phyloP scores from a whole-genome alignment of 1,284 basidiomycete species.

The Hemileia vastatrix region DNA sequence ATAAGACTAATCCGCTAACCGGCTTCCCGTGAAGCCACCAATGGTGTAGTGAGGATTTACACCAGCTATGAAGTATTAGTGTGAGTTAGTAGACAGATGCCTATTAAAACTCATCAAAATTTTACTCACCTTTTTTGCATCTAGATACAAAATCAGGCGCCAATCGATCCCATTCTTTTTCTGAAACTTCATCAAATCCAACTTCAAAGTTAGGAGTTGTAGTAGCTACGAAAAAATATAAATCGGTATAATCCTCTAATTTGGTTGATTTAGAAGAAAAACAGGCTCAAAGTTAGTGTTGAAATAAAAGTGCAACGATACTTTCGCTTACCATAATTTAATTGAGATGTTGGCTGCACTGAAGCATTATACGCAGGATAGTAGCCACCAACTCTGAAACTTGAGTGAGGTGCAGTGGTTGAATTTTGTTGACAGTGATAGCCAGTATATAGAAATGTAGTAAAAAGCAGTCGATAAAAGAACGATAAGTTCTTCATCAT shows the following conservation, averaged over 20 bases:
- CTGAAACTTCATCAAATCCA: background rate
- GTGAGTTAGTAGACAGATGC: no score
- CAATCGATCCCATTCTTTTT: slow-evolving; percentile 11
- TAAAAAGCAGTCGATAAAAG: no score
- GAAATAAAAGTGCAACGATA: background rate
- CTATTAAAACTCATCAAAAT: no score
- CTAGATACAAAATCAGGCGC: slow-evolving; percentile 7
- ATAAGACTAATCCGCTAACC: slow-evolving; percentile 3
- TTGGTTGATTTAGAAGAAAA: no score
- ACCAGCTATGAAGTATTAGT: no score
- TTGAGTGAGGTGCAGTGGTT: no score
- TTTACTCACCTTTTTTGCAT: slow-evolving; percentile 14
- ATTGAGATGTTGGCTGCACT: slow-evolving; percentile 1
- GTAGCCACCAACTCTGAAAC: slow-evolving; percentile 7
- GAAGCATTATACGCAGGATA: slow-evolving; percentile 14
- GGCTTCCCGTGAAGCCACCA: slow-evolving; percentile 13
- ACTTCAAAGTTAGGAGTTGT: slow-evolving; percentile 14
- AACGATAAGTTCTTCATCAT: no score
- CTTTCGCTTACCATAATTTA: slow-evolving; percentile 21
- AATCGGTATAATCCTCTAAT: slow-evolving; percentile 21
- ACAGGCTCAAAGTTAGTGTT: no score
- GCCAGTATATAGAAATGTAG: no score
- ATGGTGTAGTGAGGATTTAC: slow-evolving; percentile 6
- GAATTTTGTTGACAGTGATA: no score
- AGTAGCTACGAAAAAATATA: slow-evolving; percentile 12